These are phyloP conservation scores for Begonia peltatifolia DNA, from an alignment of 306 rosid species.

Conservation along the genomic window DNA sequence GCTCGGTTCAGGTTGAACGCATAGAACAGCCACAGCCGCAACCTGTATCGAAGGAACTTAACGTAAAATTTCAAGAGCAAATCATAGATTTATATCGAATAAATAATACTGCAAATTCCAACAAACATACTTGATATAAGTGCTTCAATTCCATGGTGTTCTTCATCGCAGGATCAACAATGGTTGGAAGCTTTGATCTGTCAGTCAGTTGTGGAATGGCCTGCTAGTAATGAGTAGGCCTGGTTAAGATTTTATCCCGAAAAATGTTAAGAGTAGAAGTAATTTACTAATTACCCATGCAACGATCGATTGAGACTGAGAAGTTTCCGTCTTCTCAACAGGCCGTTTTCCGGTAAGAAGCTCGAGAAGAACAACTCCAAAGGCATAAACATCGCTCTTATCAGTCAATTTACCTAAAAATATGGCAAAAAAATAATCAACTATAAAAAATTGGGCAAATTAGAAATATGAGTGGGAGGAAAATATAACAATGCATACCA, in stretches of 20 bases:
- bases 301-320: slow-evolving; percentile 52
- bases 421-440: neutral
- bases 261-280: neutral
- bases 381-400: slow-evolving; percentile 90
- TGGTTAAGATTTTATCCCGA: neutral
- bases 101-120: slow-evolving; percentile 1
- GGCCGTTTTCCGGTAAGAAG: slow-evolving; percentile 71
- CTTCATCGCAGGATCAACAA: slow-evolving; percentile 63
- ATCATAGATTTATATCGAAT: neutral
- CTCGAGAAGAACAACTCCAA: slow-evolving; percentile 78
- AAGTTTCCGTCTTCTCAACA: slow-evolving; percentile 35
- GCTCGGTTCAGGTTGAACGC: slow-evolving; percentile 85
- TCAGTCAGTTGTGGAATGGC: slow-evolving; percentile 90
- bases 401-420: slow-evolving; percentile 75
- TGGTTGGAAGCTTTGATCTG: slow-evolving; percentile 66
- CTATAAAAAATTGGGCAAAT: neutral
- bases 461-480: neutral
- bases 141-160: slow-evolving; percentile 88
- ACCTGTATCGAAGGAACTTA: slow-evolving; percentile 29
- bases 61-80: neutral
- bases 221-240: slow-evolving; percentile 14
- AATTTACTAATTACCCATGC: slow-evolving; percentile 47
- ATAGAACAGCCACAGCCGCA: slow-evolving; percentile 90
- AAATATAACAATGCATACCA: slow-evolving; percentile 34
- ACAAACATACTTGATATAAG: slow-evolving; percentile 59